Evolutionary conservation across 2,329 filamentous ascomycete genomes (phyloP).

Genomic region (Botrytis deweyae): DNA sequence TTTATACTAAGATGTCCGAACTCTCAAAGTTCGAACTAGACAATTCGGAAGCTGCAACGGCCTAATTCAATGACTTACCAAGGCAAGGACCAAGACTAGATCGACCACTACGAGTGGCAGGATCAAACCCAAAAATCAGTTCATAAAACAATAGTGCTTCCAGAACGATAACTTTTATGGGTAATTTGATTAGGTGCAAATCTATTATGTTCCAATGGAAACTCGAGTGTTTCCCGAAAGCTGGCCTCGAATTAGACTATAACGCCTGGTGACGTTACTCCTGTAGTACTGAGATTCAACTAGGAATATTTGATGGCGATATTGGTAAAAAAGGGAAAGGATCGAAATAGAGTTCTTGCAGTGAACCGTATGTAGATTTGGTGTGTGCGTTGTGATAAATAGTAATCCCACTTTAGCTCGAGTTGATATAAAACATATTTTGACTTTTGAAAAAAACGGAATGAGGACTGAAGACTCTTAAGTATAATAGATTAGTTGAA

Average conservation of each 20-base stretch:
- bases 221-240: background rate
- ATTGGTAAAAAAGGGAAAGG: slow-evolving; percentile 2
- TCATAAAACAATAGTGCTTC: background rate
- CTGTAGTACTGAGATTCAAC: background rate
- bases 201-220: background rate
- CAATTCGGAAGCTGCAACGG: background rate
- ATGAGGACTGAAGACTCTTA: slow-evolving; percentile 10
- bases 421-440: background rate
- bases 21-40: background rate
- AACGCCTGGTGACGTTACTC: slow-evolving; percentile 1
- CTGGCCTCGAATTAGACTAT: background rate
- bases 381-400: background rate
- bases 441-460: background rate
- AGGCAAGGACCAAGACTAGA: background rate
- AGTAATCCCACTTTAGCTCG: background rate
- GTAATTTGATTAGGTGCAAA: background rate
- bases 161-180: background rate
- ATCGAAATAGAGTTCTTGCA: background rate
- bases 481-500: slow-evolving; percentile 16
- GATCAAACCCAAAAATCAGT: background rate
- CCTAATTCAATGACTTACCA: background rate
- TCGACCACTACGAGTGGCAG: background rate
- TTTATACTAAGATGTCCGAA: background rate
- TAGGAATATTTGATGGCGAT: slow-evolving; percentile 2
- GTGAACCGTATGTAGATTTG: background rate